Evolutionary conservation across 1,284 basidiomycete genomes (phyloP), one percentile per base, ranked within the genome.

Genomic region (Heterobasidion occidentale): DNA sequence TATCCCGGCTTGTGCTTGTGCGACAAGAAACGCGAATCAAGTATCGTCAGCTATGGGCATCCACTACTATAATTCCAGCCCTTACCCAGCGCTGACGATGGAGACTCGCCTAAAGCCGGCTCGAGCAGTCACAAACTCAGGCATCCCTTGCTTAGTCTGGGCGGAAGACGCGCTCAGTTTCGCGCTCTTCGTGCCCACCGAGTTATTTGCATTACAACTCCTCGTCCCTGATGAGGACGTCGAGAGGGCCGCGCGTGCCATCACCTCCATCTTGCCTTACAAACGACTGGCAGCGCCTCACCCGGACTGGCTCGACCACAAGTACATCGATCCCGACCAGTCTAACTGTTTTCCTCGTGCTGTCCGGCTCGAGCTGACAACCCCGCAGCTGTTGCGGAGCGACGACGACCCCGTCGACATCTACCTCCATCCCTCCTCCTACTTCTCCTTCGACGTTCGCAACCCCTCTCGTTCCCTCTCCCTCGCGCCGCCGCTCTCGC

Each of bases 151-250:
- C 45, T 58, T 62, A 9, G 59, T 66, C 9, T 66, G 62, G 60
- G 65, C 53, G 1, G 65, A 65, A 47, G 65, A 67, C 46, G 65
- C 65, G 2, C 54, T 66, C 12, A 58, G 61, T 9, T 60, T 66
- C 19, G 60, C 61, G 2, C 63, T 65, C 38, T 55, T 46, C 20
- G 63, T 66, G 1, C 65, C 65, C 3, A 65, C 64, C 1, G 36
- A 33, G 33, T 53, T 66, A 3, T 63, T 62, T 38, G 59, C 57
- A 48, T 61, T 56, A 9, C 63, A 67, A 36, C 54, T 67, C n/a
- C 57, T 67, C 14, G 59, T 60, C 0, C 61, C 60, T 36, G 47
- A 62, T 52, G 34, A 62, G 14, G 45, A 54, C 14, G 49, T 66
- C 8, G 58, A 66, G 15, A 53, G 49, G 54, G 19, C 59, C 12